phyloP scores from a whole-genome alignment of 2,329 filamentous ascomycete species.

The Sclerotinia spermophila region DNA sequence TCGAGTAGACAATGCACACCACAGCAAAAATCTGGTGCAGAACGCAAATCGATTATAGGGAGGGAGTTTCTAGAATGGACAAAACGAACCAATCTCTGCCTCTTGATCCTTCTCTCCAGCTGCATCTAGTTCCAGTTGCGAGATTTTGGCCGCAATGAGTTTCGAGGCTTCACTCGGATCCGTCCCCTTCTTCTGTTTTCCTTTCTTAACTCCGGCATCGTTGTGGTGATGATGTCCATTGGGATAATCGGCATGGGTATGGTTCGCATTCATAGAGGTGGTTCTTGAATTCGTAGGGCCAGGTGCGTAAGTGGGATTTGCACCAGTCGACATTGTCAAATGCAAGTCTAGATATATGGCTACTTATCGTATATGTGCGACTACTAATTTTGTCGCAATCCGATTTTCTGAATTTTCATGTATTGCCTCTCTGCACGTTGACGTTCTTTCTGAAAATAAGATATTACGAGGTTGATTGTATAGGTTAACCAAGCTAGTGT shows the following conservation, averaged over 20 bases:
- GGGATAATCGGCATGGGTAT: slow-evolving; percentile 32
- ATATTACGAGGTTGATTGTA: slow-evolving; percentile 19
- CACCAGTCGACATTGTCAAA: slow-evolving; percentile 36
- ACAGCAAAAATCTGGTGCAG: not conserved
- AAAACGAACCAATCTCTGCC: slow-evolving; percentile 79
- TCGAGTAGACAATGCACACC: not conserved
- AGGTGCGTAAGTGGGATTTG: slow-evolving; percentile 40
- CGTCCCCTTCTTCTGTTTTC: slow-evolving; percentile 77
- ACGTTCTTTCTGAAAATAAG: slow-evolving; percentile 17
- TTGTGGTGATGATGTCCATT: slow-evolving; percentile 42
- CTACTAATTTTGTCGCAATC: slow-evolving; percentile 14
- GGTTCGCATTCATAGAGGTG: slow-evolving; percentile 31
- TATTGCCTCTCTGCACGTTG: slow-evolving; percentile 16
- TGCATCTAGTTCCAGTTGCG: slow-evolving; percentile 89
- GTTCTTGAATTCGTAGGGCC: slow-evolving; percentile 34
- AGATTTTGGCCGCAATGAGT: slow-evolving; percentile 87
- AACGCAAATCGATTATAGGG: slow-evolving; percentile 2
- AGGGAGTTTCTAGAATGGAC: slow-evolving; percentile 24
- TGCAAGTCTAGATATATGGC: not conserved
- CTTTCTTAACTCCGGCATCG: slow-evolving; percentile 63
- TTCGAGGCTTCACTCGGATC: slow-evolving; percentile 90
- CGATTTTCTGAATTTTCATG: slow-evolving; percentile 12
- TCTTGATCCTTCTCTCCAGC: slow-evolving; percentile 95
- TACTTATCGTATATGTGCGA: slow-evolving; percentile 19
- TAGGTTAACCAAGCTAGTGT: slow-evolving; percentile 14